Base-by-base conservation (phyloP, 1,284 basidiomycete species). In the Kwoniella shivajii region DNA sequence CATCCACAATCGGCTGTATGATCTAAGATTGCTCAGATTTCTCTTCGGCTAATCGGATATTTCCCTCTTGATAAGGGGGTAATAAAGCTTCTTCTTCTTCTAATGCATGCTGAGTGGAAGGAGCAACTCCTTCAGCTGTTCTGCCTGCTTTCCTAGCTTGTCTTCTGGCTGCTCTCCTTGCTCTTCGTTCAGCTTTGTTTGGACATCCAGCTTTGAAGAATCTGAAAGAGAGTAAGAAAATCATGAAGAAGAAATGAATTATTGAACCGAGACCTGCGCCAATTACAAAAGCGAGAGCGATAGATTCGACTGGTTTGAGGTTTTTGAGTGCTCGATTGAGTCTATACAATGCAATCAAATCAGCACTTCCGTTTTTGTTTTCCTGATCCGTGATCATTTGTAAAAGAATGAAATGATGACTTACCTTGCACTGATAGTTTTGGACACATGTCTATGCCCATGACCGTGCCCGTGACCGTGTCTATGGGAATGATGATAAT, bases 231-330 rank as follows among this genome's bases (percentile, higher is more conserved):
- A 72, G 56, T 22, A 70, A 54, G 45, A 56, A 39, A 44, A 70
- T 22, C 61, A 68, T 66, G 59, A 72, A 64, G 50, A 68, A 22
- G 57, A 68, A 54, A 50, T 67, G 69, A 20, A 68, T 18, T 49
- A 72, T 59, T 0, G 66, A 66, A 29, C 69, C 69, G 38, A 72
- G 20, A 36, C 68, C 68, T 3, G 65, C 65, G 14, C 69, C 69
- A 13, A 70, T 46, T 31, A 72, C 63, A 43, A 68, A 66, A 2
- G 65, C 65, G 16, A 72, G 9, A 7, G 50, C 54, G 54, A 63
- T 59, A 5, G 62, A 50, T 57, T 72, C 69, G 39, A 52, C 29
- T 1, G 61, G 56, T 10, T 44, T 42, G 16, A 72, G 65, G 24
- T 57, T 50, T 20, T 47, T 43, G 14, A 68, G 47, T 13, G 67